Base-by-base conservation (phyloP, 1,139 yeast genomes). In the Keqinozyma sinolaborantium region DNA sequence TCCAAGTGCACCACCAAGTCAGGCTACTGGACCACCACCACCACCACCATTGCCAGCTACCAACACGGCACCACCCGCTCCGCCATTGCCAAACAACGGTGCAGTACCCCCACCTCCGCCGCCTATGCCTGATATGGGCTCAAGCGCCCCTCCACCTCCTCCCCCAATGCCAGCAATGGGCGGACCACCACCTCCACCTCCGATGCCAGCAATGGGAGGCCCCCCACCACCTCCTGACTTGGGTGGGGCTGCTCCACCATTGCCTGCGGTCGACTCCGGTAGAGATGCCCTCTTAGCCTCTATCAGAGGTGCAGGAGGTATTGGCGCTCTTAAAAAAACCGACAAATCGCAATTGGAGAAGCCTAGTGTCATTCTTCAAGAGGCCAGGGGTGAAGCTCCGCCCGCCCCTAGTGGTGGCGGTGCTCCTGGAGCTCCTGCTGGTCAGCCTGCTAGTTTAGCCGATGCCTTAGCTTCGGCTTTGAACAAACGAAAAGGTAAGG, bases 401-500 rank as follows among this genome's bases (percentile, higher is more conserved):
- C 43, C 58, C 2, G 32, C 51, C 7, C 41, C 61, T 2, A 32
- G 52, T 2, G 47, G 61, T 3, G 51, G 59, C 5, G 54, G 53
- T 10, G 56, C 64, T 2, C 56, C 64, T 12, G 70, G 72, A 4
- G 64, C 64, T 9, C 58, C 61, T 3, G 58, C 64, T 1, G 76
- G 76, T 2, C 73, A 61, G 34, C 80, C 80, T 3, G 80, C 74
- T 2, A 71, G 76, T 28, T 63, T 88, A 32, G 95, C 95, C 0
- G 95, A 85, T 56, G 95, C 95, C 0, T 65, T 90, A 33, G 90
- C 95, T 3, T 85, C 83, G 16, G 97, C 97, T 1, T 69, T 90
- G 44, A 83, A 71, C 46, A 76, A 79, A 40, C 73, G 97, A 48
- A 90, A 90, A 61, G 78, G 74, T 21, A 87, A 86, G 53, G 95